Conservation (phyloP, 2,329 filamentous ascomycete genomes). For the Penicillium glabrum region DNA sequence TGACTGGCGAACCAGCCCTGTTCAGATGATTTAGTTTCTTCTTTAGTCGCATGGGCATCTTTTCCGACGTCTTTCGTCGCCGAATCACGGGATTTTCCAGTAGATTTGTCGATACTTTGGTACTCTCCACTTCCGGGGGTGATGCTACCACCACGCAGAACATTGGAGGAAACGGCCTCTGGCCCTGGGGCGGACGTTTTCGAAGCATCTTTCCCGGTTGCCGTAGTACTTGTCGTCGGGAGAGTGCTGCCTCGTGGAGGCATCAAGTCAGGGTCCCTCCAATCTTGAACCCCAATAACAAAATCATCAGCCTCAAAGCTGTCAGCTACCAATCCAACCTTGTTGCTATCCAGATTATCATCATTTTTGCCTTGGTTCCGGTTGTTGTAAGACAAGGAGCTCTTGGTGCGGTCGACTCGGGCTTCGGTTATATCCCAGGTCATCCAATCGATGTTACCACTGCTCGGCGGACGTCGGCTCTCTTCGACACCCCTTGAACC, state of each 20-base stretch:
- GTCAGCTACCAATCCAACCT: slow-evolving; percentile 21
- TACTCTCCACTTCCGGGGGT: slow-evolving; percentile 75
- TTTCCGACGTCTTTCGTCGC: slow-evolving; percentile 11
- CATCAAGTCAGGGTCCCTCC: slow-evolving; percentile 76
- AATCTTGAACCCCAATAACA: slow-evolving; percentile 81
- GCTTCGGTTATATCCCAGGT: slow-evolving; percentile 22
- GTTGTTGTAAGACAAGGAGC: slow-evolving; percentile 28
- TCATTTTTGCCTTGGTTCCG: slow-evolving; percentile 17
- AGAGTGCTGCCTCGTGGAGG: slow-evolving; percentile 38
- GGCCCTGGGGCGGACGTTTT: slow-evolving; percentile 35
- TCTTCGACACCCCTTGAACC: slow-evolving; percentile 41
- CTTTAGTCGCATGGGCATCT: slow-evolving; percentile 5
- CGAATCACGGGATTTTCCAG: slow-evolving; percentile 14
- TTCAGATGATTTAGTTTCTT: slow-evolving; percentile 10
- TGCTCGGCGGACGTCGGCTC: slow-evolving; percentile 67
- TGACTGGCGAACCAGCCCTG: slow-evolving; percentile 37
- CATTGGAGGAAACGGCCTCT: slow-evolving; percentile 29
- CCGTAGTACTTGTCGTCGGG: slow-evolving; percentile 22
- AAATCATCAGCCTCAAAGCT: slow-evolving; percentile 59
- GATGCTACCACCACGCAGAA: slow-evolving; percentile 64
- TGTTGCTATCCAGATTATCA: slow-evolving; percentile 15
- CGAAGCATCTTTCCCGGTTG: slow-evolving; percentile 23
- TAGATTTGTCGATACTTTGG: slow-evolving; percentile 41
- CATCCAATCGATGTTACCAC: slow-evolving; percentile 73
- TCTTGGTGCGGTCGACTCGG: slow-evolving; percentile 17